A percentile compares a stretch with the other conserved stretches of the same genome.
These are phyloP conservation scores for Penicillium sp. DNA, from an alignment of 2,329 filamentous ascomycete genomes.

Conservation along the genomic window DNA sequence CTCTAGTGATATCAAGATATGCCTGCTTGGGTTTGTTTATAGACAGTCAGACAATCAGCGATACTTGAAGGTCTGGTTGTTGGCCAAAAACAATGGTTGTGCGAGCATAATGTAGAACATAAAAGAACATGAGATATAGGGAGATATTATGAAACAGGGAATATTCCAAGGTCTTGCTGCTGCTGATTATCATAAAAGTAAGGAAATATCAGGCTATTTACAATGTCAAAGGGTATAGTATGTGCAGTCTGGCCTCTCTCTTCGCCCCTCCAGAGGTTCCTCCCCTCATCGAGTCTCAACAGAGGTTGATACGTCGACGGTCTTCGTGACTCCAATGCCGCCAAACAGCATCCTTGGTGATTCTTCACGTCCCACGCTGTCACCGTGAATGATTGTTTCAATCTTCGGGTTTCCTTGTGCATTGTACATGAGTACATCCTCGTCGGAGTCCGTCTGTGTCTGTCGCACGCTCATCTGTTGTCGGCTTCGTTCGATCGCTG, in stretches of 20 bases:
- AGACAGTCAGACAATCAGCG: no score
- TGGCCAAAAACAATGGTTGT: no score
- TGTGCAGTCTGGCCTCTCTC: not conserved
- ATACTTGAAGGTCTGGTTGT: no score
- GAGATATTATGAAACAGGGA: no score
- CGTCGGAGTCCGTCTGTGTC: slow-evolving; percentile 22
- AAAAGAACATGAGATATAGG: no score
- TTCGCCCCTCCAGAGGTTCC: not conserved
- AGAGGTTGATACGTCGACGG: slow-evolving; percentile 29
- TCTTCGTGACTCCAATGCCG: slow-evolving; percentile 31
- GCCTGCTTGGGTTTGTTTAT: no score
- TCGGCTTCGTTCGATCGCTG: slow-evolving; percentile 14
- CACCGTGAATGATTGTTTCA: slow-evolving; percentile 28
- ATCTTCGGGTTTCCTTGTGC: slow-evolving; percentile 28
- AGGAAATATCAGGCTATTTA: not conserved
- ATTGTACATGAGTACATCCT: slow-evolving; percentile 29
- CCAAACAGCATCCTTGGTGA: not conserved
- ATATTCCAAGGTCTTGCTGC: no score
- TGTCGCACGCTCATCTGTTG: slow-evolving; percentile 19
- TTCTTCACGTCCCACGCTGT: slow-evolving; percentile 4
- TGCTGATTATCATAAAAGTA: no score
- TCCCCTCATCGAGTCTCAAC: slow-evolving; percentile 4
- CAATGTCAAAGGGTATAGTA: not conserved
- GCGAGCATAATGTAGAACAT: no score
- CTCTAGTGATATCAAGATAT: no score